phyloP scores from a whole-genome alignment of 1,284 basidiomycete genomes.

The Ceratobasidium sp. region DNA sequence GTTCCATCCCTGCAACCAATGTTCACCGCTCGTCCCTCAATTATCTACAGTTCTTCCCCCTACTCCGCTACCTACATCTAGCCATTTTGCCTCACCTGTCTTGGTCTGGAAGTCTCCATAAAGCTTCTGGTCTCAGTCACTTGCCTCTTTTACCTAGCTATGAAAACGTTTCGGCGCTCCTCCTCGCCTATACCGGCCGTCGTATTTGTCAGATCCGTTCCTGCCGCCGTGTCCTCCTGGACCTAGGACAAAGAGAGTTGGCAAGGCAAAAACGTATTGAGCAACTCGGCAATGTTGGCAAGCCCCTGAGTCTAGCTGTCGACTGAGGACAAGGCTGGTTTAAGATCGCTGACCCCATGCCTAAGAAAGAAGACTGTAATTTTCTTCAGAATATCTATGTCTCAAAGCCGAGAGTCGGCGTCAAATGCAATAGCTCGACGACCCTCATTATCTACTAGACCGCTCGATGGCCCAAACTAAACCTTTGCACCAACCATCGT shows the following conservation, averaged over 20 bases:
- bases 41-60: too few relatives aligned
- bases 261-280: not conserved
- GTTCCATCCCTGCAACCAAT: too few relatives aligned
- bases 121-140: not conserved
- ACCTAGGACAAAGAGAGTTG: not conserved
- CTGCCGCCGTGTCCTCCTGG: not conserved
- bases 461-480: too few relatives aligned
- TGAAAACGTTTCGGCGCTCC: not conserved
- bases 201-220: not conserved
- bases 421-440: too few relatives aligned
- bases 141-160: not conserved
- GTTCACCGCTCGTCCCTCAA: too few relatives aligned
- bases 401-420: not conserved
- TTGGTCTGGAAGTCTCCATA: not conserved
- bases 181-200: not conserved
- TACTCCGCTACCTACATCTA: too few relatives aligned
- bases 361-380: not conserved
- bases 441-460: too few relatives aligned
- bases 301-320: not conserved
- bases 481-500: too few relatives aligned
- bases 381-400: not conserved
- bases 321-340: not conserved
- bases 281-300: not conserved
- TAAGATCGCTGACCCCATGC: not conserved
- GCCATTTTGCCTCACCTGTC: not conserved